These are phyloP conservation scores for Fusarium equiseti DNA, from an alignment of 2,329 filamentous ascomycete species.

Conservation along the genomic window DNA sequence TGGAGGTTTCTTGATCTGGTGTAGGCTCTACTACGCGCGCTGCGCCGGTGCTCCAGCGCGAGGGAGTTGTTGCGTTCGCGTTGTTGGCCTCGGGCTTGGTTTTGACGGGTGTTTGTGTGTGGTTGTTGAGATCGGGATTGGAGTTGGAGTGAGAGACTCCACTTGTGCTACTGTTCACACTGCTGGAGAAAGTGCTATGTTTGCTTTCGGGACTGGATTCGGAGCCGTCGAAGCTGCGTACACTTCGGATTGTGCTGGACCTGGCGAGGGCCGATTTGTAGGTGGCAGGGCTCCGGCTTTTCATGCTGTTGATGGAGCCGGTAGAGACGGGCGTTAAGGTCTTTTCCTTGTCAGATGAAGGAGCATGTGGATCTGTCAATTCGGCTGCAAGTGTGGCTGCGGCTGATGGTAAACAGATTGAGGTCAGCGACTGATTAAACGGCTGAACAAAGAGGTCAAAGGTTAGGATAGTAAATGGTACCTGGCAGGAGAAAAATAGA, in stretches of 20 bases:
- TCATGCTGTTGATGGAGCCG: slow-evolving; percentile 58
- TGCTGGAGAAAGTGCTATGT: slow-evolving; percentile 68
- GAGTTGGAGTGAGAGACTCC: slow-evolving; percentile 58
- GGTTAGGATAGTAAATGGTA: slow-evolving; percentile 11
- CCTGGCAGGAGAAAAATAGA: background rate
- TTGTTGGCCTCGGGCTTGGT: slow-evolving; percentile 54
- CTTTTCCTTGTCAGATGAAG: slow-evolving; percentile 43
- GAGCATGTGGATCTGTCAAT: slow-evolving; percentile 49
- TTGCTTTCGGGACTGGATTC: slow-evolving; percentile 61
- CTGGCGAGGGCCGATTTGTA: slow-evolving; percentile 52
- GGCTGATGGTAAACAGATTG: slow-evolving; percentile 33
- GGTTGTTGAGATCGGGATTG: slow-evolving; percentile 52
- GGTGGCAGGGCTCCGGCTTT: slow-evolving; percentile 48
- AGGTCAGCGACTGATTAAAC: slow-evolving; percentile 33
- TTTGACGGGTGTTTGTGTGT: slow-evolving; percentile 51
- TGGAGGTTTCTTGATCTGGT: slow-evolving; percentile 44
- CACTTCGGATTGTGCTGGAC: slow-evolving; percentile 65
- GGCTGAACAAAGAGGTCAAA: background rate
- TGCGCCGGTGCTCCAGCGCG: slow-evolving; percentile 50
- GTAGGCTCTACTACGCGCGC: slow-evolving; percentile 51
- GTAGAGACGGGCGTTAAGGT: slow-evolving; percentile 56
- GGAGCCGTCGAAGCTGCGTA: slow-evolving; percentile 66
- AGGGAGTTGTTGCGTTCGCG: slow-evolving; percentile 44
- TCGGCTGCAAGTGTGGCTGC: slow-evolving; percentile 36
- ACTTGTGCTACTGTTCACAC: slow-evolving; percentile 66